These are phyloP conservation scores for Vachellia pachyceras DNA, from an alignment of 306 rosid genomes.

Conservation along the genomic window DNA sequence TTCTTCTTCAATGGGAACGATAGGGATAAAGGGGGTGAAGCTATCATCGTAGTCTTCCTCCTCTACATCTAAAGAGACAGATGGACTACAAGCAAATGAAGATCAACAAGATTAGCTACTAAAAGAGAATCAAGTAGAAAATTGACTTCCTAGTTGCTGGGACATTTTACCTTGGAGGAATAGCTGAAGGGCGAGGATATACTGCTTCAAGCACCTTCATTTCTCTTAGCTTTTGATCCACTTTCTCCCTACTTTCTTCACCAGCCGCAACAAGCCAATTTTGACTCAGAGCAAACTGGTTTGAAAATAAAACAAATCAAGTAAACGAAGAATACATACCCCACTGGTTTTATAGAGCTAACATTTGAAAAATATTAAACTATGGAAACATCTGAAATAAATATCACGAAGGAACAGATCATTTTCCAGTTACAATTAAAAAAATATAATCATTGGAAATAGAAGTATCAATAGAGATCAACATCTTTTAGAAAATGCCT, in stretches of 20 bases:
- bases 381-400: not conserved
- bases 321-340: not conserved
- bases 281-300: conserved; percentile 49
- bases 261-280: conserved; percentile 74
- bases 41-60: conserved; percentile 54
- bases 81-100: conserved; percentile 51
- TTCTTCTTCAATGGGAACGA: conserved; percentile 68
- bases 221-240: conserved; percentile 56
- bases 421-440: conserved; percentile 2
- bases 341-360: not conserved
- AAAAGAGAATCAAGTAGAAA: not conserved
- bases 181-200: conserved; percentile 67
- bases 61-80: conserved; percentile 49
- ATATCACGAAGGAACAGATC: conserved; percentile 14
- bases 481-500: not conserved
- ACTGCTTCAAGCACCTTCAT: conserved; percentile 64
- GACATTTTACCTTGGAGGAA: conserved; percentile 64
- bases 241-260: conserved; percentile 67
- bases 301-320: not conserved
- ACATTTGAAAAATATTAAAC: not conserved
- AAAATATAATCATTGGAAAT: not conserved
- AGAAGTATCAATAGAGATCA: not conserved
- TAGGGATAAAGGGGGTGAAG: conserved; percentile 59
- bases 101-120: conserved; percentile 19
- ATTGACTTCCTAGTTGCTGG: conserved; percentile 6